Percentiles rank a stretch among this genome's conserved stretches.
Evolutionary conservation across 257 asterid genomes (phyloP).

Genomic region (Knoxia roxburghii): DNA sequence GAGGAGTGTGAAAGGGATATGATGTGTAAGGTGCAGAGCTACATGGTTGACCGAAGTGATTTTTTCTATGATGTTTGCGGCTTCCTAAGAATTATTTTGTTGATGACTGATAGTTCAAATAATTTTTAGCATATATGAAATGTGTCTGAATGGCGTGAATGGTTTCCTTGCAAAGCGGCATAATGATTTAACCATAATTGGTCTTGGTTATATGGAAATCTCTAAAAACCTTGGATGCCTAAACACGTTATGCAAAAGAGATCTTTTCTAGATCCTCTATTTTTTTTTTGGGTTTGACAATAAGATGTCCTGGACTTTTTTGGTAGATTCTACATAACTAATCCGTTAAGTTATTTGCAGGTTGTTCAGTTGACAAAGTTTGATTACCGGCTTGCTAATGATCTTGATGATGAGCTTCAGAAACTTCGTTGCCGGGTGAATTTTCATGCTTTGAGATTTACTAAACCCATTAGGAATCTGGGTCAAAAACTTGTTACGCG

Average conservation of each 20-base stretch:
- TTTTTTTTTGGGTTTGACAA: too few relatives aligned
- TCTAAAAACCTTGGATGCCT: not conserved
- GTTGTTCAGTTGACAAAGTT: slow-evolving; percentile 98
- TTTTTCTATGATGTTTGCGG: not conserved
- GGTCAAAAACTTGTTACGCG: slow-evolving; percentile 76
- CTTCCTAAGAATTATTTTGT: not conserved
- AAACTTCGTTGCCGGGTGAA: slow-evolving; percentile 92
- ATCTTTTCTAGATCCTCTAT: too few relatives aligned
- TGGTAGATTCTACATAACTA: not conserved
- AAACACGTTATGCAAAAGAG: not conserved
- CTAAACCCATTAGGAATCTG: slow-evolving; percentile 67
- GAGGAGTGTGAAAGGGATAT: not conserved
- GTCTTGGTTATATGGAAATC: not conserved
- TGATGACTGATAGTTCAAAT: too few relatives aligned
- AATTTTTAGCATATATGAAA: too few relatives aligned
- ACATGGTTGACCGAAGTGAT: not conserved
- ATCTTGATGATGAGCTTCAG: slow-evolving; percentile 82
- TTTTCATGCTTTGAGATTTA: slow-evolving; percentile 88
- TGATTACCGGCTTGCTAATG: slow-evolving; percentile 89
- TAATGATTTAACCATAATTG: not conserved
- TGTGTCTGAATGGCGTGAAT: not conserved
- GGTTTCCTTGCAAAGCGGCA: not conserved
- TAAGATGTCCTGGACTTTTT: too few relatives aligned
- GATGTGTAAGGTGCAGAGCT: not conserved
- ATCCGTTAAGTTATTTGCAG: slow-evolving; percentile 41